phyloP scores from a whole-genome alignment of 441 rosid species.

The Dalechampia spathulata region DNA sequence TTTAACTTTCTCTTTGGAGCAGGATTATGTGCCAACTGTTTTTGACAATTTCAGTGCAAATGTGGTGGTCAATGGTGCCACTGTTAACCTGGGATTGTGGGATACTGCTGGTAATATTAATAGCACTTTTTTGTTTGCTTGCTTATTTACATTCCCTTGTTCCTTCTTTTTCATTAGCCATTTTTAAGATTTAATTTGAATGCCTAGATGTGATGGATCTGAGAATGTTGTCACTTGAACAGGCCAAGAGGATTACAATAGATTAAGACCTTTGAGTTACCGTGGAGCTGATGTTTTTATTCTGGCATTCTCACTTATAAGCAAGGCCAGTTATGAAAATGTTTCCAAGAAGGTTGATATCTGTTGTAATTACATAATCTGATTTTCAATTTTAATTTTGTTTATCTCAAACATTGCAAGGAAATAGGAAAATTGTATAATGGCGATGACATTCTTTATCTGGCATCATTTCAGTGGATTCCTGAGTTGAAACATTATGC shows the following conservation, averaged over 20 bases:
- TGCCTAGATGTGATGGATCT: conserved; percentile 12
- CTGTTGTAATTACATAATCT: not conserved
- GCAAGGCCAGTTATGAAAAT: conserved; percentile 90
- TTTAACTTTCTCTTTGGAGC: conserved; percentile 17
- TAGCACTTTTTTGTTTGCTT: not conserved
- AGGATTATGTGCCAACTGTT: conserved; percentile 93
- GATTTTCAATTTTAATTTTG: not conserved
- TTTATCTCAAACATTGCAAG: not conserved
- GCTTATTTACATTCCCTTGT: not conserved
- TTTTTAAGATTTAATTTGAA: not conserved
- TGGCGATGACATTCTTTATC: not conserved
- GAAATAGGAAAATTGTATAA: not conserved
- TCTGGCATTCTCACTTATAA: conserved; percentile 76
- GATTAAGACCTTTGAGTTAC: conserved; percentile 76
- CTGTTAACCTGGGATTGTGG: conserved; percentile 84
- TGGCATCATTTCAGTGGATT: conserved; percentile 57
- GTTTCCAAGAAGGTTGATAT: conserved; percentile 73
- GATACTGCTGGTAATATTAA: conserved; percentile 73
- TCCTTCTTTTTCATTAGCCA: not conserved
- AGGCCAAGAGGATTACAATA: conserved; percentile 91
- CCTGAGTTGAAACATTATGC: conserved; percentile 90
- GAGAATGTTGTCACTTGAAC: conserved; percentile 17
- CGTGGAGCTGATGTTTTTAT: conserved; percentile 86
- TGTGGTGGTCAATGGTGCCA: conserved; percentile 77
- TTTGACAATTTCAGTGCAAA: conserved; percentile 96